A percentile compares a stretch with the other conserved stretches of the same genome.
These are phyloP conservation scores for Odontarrhena argentea DNA, from an alignment of 345 rosid genomes.

Conservation along the genomic window DNA sequence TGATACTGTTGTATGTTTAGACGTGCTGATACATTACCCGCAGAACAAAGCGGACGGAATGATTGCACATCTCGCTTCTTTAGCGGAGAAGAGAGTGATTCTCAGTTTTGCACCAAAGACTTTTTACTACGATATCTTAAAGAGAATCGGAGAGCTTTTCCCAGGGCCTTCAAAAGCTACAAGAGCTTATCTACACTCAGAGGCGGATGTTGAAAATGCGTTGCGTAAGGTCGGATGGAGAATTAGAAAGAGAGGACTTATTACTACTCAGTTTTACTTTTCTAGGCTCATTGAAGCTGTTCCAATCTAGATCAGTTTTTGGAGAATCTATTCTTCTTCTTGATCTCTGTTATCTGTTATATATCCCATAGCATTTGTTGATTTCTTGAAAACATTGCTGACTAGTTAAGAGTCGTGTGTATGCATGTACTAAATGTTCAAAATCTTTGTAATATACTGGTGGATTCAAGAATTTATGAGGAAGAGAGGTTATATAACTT, in stretches of 20 bases:
- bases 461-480: neutral
- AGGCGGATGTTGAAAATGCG: conserved; percentile 87
- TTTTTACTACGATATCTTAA: conserved; percentile 71
- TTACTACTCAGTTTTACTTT: conserved; percentile 80
- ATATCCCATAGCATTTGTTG: neutral
- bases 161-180: conserved; percentile 99
- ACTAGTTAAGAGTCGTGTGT: neutral
- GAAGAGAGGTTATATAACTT: too few relatives aligned
- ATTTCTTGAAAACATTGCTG: neutral
- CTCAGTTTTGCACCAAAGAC: conserved; percentile 96
- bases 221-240: conserved; percentile 88
- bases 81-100: conserved; percentile 75
- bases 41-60: conserved; percentile 91
- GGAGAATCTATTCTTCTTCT: neutral
- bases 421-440: neutral
- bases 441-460: neutral
- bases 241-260: conserved; percentile 76
- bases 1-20: conserved; percentile 81
- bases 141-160: conserved; percentile 89
- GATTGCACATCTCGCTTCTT: conserved; percentile 92
- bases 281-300: conserved; percentile 83
- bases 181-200: conserved; percentile 85
- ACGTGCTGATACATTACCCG: conserved; percentile 92
- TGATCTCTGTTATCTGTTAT: too few relatives aligned
- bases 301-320: conserved; percentile 49